Percentiles rank a stretch among this genome's conserved stretches.
phyloP scores from a whole-genome alignment of 352 stramenopile species.

The Peronospora belbahrii region DNA sequence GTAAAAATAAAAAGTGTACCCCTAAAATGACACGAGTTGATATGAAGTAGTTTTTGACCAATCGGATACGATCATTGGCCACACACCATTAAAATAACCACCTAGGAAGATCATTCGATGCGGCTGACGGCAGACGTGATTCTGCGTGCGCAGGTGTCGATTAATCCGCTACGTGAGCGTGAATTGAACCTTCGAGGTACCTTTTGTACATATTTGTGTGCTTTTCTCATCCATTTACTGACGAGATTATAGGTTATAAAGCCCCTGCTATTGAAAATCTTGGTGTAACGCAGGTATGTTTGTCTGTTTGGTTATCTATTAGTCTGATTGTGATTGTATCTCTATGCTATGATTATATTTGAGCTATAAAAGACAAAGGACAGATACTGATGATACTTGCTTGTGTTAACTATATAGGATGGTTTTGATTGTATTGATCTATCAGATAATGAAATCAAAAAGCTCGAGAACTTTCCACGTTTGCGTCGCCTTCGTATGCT shows the following conservation, averaged over 20 bases:
- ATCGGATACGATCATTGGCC: not conserved
- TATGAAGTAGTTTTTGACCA: conserved; percentile 6
- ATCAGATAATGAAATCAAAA: conserved; percentile 93
- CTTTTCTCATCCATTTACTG: conserved; percentile 22
- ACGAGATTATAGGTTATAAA: conserved; percentile 68
- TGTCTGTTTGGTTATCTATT: not conserved
- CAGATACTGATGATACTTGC: too few species aligned
- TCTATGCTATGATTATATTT: too few species aligned
- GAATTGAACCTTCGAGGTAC: conserved; percentile 89
- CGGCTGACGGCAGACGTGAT: conserved; percentile 85
- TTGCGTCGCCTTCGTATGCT: conserved; percentile 86
- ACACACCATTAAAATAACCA: conserved; percentile 14
- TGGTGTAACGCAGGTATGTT: conserved; percentile 78
- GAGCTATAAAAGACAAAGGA: too few species aligned
- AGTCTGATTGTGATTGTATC: not conserved
- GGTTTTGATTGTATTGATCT: conserved; percentile 92
- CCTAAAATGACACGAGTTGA: too few species aligned
- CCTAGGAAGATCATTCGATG: conserved; percentile 40
- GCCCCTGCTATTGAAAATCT: conserved; percentile 91
- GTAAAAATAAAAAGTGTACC: too few species aligned
- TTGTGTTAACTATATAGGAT: too few species aligned
- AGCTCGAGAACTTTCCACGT: conserved; percentile 90
- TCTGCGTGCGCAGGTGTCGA: conserved; percentile 78
- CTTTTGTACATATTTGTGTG: not conserved
- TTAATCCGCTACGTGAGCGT: conserved; percentile 89